These are phyloP conservation scores for Hortaea sp. DNA, from an alignment of 2,329 filamentous ascomycete species.

Conservation along the genomic window DNA sequence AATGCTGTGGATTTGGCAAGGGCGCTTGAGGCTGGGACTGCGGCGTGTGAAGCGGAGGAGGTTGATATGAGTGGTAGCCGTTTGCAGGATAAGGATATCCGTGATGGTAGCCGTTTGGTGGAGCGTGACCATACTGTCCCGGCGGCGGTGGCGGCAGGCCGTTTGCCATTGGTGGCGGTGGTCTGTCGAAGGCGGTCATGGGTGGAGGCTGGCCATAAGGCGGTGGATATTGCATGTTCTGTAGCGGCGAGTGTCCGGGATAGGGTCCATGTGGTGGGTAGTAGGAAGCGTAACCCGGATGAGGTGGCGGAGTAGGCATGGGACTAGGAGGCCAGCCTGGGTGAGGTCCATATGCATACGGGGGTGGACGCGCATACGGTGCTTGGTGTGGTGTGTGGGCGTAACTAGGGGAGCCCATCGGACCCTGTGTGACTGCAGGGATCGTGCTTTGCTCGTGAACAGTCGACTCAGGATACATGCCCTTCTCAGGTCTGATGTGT, in stretches of 20 bases:
- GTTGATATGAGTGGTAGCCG: constrained; percentile 5
- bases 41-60: constrained; percentile 13
- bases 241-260: constrained; percentile 18
- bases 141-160: constrained; percentile 28
- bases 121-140: constrained; percentile 20
- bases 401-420: constrained; percentile 50
- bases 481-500: constrained; percentile 77
- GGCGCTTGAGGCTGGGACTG: constrained; percentile 10
- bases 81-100: constrained; percentile 8
- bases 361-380: constrained; percentile 28
- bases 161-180: constrained; percentile 28
- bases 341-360: constrained; percentile 27
- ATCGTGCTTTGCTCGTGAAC: constrained; percentile 75
- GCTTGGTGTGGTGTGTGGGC: constrained; percentile 40
- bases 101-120: constrained; percentile 8
- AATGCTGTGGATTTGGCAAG: constrained; percentile 3
- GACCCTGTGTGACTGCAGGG: constrained; percentile 69
- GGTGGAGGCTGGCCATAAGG: constrained; percentile 14
- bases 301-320: constrained; percentile 30
- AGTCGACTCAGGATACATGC: constrained; percentile 94
- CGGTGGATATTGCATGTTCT: constrained; percentile 27
- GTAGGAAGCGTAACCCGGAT: constrained; percentile 25
- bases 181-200: constrained; percentile 28
- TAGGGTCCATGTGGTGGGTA: constrained; percentile 19
- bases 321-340: constrained; percentile 34